Conservation (phyloP, 495 filamentous ascomycete genomes). For the Aspergillus haitiensis region DNA sequence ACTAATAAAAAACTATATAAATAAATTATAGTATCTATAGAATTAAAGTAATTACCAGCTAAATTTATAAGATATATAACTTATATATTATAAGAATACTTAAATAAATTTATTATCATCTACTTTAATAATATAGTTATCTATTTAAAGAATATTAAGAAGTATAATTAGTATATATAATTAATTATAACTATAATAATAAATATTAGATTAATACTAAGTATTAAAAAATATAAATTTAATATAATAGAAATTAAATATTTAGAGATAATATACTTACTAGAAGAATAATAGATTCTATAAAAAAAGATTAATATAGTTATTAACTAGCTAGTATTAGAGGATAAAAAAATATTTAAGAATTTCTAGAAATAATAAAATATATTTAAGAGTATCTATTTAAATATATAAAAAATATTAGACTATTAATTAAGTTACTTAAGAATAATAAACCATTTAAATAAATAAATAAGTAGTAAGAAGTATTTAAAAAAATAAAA, state of each 20-base stretch:
- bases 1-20: slow-evolving; percentile 8
- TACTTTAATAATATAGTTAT: slow-evolving; percentile 16
- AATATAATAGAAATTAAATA: slow-evolving; percentile 8
- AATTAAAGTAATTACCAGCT: slow-evolving; percentile 2
- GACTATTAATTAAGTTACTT: too few species aligned
- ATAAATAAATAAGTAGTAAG: too few species aligned
- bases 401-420: too few species aligned
- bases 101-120: slow-evolving; percentile 20
- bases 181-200: slow-evolving; percentile 12
- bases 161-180: slow-evolving; percentile 15
- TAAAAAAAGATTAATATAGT: too few species aligned
- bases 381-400: too few species aligned
- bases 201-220: slow-evolving; percentile 14
- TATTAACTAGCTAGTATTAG: too few species aligned
- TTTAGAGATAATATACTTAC: slow-evolving; percentile 1
- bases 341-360: too few species aligned
- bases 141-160: slow-evolving; percentile 12
- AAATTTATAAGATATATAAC: slow-evolving; percentile 6
- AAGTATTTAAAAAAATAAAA: too few species aligned
- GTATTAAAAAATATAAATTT: slow-evolving; percentile 15
- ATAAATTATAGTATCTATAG: slow-evolving; percentile 1
- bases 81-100: slow-evolving; percentile 12
- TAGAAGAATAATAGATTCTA: too few species aligned
- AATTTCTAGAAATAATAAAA: too few species aligned
- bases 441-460: too few species aligned